Percentiles rank a stretch among this genome's conserved stretches.
Conservation (phyloP, 2,329 filamentous ascomycete species). For the Aureobasidium sp. region DNA sequence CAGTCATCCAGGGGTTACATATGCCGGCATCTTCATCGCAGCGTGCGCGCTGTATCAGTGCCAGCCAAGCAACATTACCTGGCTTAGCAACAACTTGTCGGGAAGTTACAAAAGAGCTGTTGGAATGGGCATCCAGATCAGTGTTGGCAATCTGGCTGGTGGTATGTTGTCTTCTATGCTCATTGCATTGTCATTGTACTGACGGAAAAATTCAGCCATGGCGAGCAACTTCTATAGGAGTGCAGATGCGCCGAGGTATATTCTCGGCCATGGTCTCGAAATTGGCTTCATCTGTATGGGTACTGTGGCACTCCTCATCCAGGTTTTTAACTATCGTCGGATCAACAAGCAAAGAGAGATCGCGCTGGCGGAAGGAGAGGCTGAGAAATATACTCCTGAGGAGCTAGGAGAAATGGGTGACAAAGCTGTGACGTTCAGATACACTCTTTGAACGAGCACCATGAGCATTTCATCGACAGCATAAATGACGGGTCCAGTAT, state of each 20-base stretch:
- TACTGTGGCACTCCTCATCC: conserved; percentile 36
- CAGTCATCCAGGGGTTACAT: conserved; percentile 20
- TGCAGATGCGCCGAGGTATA: conserved; percentile 43
- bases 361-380: conserved; percentile 30
- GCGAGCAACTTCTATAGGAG: conserved; percentile 63
- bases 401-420: conserved; percentile 55
- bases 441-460: conserved; percentile 38
- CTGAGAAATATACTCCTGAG: conserved; percentile 39
- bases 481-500: no score
- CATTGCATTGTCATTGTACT: not conserved
- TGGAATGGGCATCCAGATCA: conserved; percentile 44
- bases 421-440: conserved; percentile 55
- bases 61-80: conserved; percentile 34
- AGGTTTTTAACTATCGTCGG: conserved; percentile 46
- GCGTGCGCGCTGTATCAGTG: conserved; percentile 21
- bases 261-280: conserved; percentile 45
- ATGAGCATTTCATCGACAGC: no score
- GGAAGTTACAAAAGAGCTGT: conserved; percentile 48
- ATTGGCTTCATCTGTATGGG: conserved; percentile 44
- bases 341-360: conserved; percentile 52
- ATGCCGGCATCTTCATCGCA: conserved; percentile 27
- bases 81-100: conserved; percentile 47
- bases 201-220: conserved; percentile 43
- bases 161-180: conserved; percentile 11
- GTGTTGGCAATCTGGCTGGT: conserved; percentile 42